phyloP scores from a whole-genome alignment of 106 monocot species.

The Acorus calamus region DNA sequence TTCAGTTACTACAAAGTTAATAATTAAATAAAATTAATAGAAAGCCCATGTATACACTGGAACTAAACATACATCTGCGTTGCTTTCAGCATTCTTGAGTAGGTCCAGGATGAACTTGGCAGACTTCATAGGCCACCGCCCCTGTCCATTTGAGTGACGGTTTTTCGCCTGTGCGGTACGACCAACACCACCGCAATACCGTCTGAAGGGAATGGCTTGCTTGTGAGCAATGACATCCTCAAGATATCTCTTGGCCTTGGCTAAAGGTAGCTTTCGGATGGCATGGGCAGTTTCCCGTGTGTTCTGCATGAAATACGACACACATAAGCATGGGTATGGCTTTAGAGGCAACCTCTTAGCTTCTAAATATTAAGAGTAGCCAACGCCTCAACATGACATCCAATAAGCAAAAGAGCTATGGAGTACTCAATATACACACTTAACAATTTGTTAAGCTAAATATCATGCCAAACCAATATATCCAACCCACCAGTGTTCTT shows the following conservation, averaged over 20 bases:
- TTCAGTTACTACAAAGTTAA: background rate
- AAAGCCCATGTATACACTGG: background rate
- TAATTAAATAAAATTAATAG: background rate
- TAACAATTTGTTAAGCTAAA: too few species aligned
- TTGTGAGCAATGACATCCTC: constrained; percentile 44
- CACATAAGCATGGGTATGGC: too few species aligned
- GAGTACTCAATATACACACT: too few species aligned
- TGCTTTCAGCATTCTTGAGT: constrained; percentile 59
- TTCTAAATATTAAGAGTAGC: too few species aligned
- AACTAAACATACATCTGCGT: constrained; percentile 40
- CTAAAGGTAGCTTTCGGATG: constrained; percentile 30
- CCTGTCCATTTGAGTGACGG: constrained; percentile 38
- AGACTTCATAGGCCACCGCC: constrained; percentile 55
- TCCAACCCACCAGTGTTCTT: too few species aligned
- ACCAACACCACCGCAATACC: constrained; percentile 35
- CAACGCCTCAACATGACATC: too few species aligned
- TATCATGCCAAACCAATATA: too few species aligned
- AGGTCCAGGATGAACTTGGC: constrained; percentile 50
- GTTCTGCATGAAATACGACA: constrained; percentile 7
- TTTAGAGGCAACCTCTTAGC: too few species aligned
- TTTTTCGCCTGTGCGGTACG: constrained; percentile 36
- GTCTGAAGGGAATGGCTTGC: constrained; percentile 37
- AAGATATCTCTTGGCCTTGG: constrained; percentile 36
- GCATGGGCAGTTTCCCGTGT: constrained; percentile 37
- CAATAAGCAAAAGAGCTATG: too few species aligned